These are phyloP conservation scores for Tolypocladium pustulatum DNA, from an alignment of 2,329 filamentous ascomycete genomes.

Conservation along the genomic window DNA sequence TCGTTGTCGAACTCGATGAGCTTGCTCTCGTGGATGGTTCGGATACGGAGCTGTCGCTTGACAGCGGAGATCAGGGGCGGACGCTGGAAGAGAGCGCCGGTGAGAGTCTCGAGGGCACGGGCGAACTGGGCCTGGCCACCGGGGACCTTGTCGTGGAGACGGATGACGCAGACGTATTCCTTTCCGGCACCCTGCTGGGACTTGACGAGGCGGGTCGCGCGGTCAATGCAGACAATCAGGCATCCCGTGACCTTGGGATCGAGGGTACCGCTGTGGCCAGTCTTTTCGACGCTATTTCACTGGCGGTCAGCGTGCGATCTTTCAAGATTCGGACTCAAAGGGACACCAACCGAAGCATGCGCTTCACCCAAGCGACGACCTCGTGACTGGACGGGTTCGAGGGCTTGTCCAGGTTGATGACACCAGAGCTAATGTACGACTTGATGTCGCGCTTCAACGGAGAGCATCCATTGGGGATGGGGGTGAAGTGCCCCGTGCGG, in stretches of 20 bases:
- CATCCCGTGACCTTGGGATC: slow-evolving; percentile 97
- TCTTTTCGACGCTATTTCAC: slow-evolving; percentile 58
- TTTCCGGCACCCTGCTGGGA: slow-evolving; percentile 98
- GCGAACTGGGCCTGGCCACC: slow-evolving; percentile 90
- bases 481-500: slow-evolving; percentile 92
- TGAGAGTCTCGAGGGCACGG: slow-evolving; percentile 88
- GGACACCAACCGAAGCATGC: slow-evolving; percentile 69
- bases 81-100: slow-evolving; percentile 83
- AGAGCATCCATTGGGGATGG: slow-evolving; percentile 85
- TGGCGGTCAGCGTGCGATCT: background rate
- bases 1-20: slow-evolving; percentile 98
- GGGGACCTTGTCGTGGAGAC: slow-evolving; percentile 89
- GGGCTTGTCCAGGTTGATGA: slow-evolving; percentile 82
- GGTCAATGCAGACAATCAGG: slow-evolving; percentile 90
- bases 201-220: slow-evolving; percentile 94
- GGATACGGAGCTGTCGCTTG: slow-evolving; percentile 96
- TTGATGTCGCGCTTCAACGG: slow-evolving; percentile 92
- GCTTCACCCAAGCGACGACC: slow-evolving; percentile 98
- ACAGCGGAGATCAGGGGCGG: slow-evolving; percentile 96
- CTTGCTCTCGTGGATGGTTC: slow-evolving; percentile 96
- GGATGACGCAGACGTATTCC: slow-evolving; percentile 94
- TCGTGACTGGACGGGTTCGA: slow-evolving; percentile 97
- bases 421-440: slow-evolving; percentile 91
- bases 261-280: slow-evolving; percentile 94
- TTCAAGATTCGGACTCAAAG: background rate